Evolutionary conservation across 495 filamentous ascomycete species (phyloP).

Genomic region (Penicillium salamii): DNA sequence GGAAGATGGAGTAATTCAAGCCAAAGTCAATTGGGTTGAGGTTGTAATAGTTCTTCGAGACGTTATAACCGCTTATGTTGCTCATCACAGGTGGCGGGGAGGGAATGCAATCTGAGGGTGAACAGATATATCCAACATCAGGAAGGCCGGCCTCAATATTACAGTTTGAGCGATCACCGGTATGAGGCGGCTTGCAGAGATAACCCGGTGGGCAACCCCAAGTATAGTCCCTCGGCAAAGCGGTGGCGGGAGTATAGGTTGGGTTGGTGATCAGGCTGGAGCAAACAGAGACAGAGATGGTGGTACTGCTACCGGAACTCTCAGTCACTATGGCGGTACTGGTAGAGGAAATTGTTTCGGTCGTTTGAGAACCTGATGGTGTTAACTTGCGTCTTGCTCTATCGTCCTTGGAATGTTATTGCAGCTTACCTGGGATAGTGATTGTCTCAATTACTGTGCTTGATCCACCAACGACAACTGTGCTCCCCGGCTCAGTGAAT

Average conservation of each 20-base stretch:
- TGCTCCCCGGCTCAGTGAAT: constrained; percentile 8
- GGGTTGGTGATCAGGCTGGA: constrained; percentile 30
- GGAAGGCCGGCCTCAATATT: constrained; percentile 55
- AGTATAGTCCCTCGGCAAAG: constrained; percentile 38
- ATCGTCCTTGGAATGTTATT: neutral
- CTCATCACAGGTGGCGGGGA: constrained; percentile 32
- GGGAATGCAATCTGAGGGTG: constrained; percentile 51
- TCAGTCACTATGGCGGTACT: constrained; percentile 8
- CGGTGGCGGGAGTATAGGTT: constrained; percentile 29
- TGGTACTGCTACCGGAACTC: neutral
- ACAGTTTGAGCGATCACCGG: constrained; percentile 38
- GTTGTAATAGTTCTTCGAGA: constrained; percentile 58
- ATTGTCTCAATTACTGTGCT: constrained; percentile 1
- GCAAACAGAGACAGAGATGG: constrained; percentile 27
- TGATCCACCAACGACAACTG: constrained; percentile 15
- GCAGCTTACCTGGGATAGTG: constrained; percentile 4
- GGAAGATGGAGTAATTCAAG: constrained; percentile 60
- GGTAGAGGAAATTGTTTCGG: neutral
- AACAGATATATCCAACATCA: constrained; percentile 49
- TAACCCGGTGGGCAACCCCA: constrained; percentile 62
- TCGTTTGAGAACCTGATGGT: neutral
- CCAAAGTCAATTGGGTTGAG: constrained; percentile 62
- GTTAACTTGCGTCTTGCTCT: neutral
- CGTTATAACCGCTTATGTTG: constrained; percentile 42
- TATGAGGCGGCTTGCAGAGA: constrained; percentile 47